phyloP scores from a whole-genome alignment of 2,329 filamentous ascomycete genomes.

The Apiospora marii region DNA sequence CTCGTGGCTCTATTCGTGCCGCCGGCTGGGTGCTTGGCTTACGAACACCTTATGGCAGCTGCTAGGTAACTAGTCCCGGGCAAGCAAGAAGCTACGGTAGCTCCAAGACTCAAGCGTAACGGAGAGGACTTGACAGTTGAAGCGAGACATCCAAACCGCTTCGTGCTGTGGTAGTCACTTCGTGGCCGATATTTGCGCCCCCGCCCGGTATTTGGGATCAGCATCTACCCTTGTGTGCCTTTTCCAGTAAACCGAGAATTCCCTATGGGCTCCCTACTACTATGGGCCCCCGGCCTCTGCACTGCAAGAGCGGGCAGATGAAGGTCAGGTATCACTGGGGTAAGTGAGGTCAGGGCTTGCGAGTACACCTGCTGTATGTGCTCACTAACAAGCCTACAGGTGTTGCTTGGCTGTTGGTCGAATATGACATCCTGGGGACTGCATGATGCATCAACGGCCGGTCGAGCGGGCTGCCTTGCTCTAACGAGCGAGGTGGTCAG shows the following conservation, averaged over 20 bases:
- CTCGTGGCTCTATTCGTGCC: neutral
- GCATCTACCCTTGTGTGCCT: constrained; percentile 12
- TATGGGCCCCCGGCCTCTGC: no score
- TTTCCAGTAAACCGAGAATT: constrained; percentile 22
- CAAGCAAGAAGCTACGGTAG: neutral
- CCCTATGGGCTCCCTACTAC: neutral
- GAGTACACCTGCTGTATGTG: neutral
- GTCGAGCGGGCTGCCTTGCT: constrained; percentile 36
- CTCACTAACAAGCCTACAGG: constrained; percentile 21
- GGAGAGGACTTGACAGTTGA: neutral
- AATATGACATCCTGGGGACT: constrained; percentile 24
- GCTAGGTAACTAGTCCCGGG: neutral
- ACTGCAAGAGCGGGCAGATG: constrained; percentile 11
- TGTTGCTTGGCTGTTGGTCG: constrained; percentile 20
- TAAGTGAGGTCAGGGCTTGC: constrained; percentile 16
- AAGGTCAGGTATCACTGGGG: constrained; percentile 9
- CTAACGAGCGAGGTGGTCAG: constrained; percentile 45
- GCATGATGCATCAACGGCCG: constrained; percentile 35
- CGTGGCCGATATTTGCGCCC: neutral
- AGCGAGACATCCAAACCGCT: neutral
- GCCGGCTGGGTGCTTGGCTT: neutral
- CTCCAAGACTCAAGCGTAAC: neutral
- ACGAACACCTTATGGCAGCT: neutral
- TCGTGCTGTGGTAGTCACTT: neutral
- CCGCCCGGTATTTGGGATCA: constrained; percentile 14